Evolutionary conservation across 2,329 filamentous ascomycete species (phyloP).

Genomic region (Colletotrichum tanaceti): DNA sequence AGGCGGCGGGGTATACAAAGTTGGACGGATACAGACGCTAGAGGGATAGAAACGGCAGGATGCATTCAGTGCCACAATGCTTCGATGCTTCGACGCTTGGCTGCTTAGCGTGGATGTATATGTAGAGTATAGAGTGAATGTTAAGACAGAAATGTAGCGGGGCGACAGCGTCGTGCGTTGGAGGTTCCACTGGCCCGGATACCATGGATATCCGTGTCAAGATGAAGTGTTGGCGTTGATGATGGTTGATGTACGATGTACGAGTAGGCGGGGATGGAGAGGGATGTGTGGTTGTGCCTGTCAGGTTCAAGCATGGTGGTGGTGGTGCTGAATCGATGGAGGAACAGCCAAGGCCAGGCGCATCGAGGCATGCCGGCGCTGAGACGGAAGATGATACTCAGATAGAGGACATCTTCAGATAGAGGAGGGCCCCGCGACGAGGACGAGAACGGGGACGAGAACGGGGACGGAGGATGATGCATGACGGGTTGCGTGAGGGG

Average conservation of each 20-base stretch:
- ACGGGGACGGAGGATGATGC: neutral
- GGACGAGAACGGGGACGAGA: neutral
- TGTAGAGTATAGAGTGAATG: neutral
- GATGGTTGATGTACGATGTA: neutral
- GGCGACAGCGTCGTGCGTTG: constrained; percentile 18
- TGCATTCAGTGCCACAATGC: constrained; percentile 34
- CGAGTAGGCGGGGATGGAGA: neutral
- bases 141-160: constrained; percentile 1
- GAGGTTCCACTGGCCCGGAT: constrained; percentile 19
- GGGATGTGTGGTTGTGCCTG: neutral
- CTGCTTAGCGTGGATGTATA: neutral
- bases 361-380: neutral
- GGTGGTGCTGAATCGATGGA: neutral
- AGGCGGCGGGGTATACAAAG: constrained; percentile 10
- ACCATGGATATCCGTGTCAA: constrained; percentile 35
- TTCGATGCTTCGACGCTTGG: constrained; percentile 5
- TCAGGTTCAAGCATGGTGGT: neutral
- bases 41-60: constrained; percentile 25
- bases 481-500: neutral
- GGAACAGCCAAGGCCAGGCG: neutral
- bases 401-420: neutral
- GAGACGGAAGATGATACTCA: neutral
- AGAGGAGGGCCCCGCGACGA: neutral
- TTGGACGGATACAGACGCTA: constrained; percentile 35
- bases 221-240: neutral